These are phyloP conservation scores for Dictyostelium firmibasis DNA, from an alignment of 78 protist genomes.

Conservation along the genomic window DNA sequence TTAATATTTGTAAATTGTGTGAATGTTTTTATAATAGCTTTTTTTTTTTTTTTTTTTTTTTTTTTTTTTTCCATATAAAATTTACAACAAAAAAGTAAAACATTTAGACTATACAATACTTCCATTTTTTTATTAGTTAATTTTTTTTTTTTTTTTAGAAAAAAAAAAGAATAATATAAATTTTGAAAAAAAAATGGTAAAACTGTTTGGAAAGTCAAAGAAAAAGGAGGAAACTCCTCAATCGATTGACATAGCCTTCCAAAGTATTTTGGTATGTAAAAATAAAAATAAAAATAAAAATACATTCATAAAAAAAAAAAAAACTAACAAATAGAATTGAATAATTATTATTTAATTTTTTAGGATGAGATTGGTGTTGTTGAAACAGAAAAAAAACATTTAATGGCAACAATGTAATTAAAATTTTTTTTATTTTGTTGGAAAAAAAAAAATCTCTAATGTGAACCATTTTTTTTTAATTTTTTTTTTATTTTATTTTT, in stretches of 20 bases:
- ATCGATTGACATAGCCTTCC: conserved; percentile 45
- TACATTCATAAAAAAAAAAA: not conserved
- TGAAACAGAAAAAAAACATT: conserved; percentile 53
- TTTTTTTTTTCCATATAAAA: too few relatives aligned
- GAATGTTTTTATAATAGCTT: not conserved
- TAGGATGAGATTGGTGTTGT: conserved; percentile 54
- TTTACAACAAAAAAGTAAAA: too few relatives aligned
- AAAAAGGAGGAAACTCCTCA: conserved; percentile 20
- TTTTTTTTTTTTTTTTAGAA: not conserved
- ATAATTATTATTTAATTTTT: too few relatives aligned
- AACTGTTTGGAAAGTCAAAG: conserved; percentile 30
- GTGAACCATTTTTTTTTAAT: not conserved
- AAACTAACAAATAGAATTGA: not conserved
- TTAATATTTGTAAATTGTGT: not conserved
- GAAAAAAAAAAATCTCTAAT: not conserved
- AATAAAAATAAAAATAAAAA: not conserved
- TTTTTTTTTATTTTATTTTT: not conserved
- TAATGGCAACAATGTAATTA: conserved; percentile 35
- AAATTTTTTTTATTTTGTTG: not conserved
- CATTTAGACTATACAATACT: not conserved
- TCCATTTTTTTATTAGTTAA: not conserved
- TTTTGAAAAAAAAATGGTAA: conserved; percentile 25
- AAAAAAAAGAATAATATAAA: not conserved
- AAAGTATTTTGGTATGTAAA: conserved; percentile 26
- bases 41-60: not conserved